These are phyloP conservation scores for Eucalyptus curtisii DNA, from an alignment of 345 rosid species.

Conservation along the genomic window DNA sequence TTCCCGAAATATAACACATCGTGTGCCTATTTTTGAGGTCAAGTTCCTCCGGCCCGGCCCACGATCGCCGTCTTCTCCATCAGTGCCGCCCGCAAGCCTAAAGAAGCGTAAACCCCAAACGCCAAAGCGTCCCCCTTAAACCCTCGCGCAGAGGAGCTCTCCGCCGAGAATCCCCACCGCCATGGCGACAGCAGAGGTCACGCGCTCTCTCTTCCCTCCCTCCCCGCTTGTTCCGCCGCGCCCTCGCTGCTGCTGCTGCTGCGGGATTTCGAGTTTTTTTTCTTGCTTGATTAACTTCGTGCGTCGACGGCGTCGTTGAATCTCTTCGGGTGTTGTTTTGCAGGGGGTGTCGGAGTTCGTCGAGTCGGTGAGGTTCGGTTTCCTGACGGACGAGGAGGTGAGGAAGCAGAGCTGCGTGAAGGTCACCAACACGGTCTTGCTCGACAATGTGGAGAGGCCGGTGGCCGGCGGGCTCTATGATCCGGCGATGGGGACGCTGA, in stretches of 20 bases:
- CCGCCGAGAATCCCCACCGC: not conserved
- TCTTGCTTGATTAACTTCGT: not conserved
- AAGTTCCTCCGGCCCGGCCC: not conserved
- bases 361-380: conserved; percentile 22
- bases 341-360: conserved; percentile 26
- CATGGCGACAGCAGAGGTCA: not conserved
- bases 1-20: accelerated
- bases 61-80: not conserved
- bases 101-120: not conserved
- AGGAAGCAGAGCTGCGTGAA: conserved; percentile 16
- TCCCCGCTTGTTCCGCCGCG: not conserved
- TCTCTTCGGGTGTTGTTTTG: not conserved
- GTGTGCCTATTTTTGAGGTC: not conserved
- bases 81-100: not conserved
- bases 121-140: not conserved
- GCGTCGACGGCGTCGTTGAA: not conserved
- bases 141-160: not conserved
- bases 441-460: conserved; percentile 16
- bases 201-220: not conserved
- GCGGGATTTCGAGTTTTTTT: not conserved
- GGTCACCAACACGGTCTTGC: conserved; percentile 13
- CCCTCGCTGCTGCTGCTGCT: not conserved
- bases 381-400: conserved; percentile 24
- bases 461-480: conserved; percentile 30
- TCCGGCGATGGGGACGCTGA: conserved; percentile 20